phyloP scores from a whole-genome alignment of 2,329 filamentous ascomycete genomes.

The Phoma sp. region DNA sequence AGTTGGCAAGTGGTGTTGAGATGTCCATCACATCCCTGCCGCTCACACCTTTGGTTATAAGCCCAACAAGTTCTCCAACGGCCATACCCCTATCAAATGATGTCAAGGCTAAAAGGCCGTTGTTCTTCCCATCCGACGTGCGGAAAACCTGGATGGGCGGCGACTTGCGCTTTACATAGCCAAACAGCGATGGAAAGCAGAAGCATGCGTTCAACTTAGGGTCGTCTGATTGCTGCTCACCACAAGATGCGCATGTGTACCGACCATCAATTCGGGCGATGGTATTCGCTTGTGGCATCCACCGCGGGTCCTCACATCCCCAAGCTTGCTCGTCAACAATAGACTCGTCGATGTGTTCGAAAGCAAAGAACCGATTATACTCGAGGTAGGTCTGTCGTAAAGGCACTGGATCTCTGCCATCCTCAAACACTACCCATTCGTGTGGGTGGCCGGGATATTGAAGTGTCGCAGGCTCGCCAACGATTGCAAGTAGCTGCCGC shows the following conservation, averaged over 20 bases:
- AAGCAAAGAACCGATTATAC: conserved; percentile 56
- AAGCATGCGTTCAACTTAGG: conserved; percentile 56
- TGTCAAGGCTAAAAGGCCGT: conserved; percentile 56
- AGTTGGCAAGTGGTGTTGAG: conserved; percentile 58
- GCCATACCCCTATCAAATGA: conserved; percentile 60
- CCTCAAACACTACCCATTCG: conserved; percentile 58
- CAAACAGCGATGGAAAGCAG: conserved; percentile 62
- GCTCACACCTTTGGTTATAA: conserved; percentile 59
- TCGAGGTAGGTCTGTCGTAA: conserved; percentile 56
- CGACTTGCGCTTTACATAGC: conserved; percentile 48
- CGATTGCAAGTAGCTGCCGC: conserved; percentile 57
- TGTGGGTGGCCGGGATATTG: conserved; percentile 58
- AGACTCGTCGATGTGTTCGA: conserved; percentile 58
- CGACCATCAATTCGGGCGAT: conserved; percentile 38
- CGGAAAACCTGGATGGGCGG: conserved; percentile 60
- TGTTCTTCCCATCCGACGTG: conserved; percentile 61
- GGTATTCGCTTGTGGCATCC: conserved; percentile 35
- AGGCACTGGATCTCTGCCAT: conserved; percentile 52
- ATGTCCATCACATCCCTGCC: conserved; percentile 62
- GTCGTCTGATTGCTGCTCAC: conserved; percentile 58
- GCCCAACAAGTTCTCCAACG: conserved; percentile 62
- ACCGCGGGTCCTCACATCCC: conserved; percentile 58
- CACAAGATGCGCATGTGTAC: conserved; percentile 54
- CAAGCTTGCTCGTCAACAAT: conserved; percentile 57
- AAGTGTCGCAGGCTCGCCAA: conserved; percentile 51